Evolutionary conservation across 805 yeast genomes (phyloP).

Genomic region (Barnettozyma siamensis): DNA sequence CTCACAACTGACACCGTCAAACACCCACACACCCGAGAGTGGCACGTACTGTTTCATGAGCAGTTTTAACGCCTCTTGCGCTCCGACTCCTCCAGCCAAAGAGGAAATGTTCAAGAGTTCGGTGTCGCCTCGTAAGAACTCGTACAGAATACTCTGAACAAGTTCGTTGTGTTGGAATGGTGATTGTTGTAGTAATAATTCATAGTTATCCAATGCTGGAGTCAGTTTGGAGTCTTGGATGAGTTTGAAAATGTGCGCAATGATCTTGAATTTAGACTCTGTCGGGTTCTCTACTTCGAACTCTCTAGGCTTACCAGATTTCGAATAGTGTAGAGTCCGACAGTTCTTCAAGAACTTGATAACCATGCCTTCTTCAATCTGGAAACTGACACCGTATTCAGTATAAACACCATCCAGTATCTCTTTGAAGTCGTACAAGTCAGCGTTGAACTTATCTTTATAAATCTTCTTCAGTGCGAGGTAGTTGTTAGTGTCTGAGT

Average conservation of each 20-base stretch:
- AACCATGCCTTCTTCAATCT: constrained; percentile 18
- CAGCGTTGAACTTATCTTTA: constrained; percentile 45
- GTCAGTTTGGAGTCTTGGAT: background rate
- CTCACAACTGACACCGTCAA: constrained; percentile 62
- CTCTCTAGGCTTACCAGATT: constrained; percentile 4
- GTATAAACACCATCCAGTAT: constrained; percentile 28
- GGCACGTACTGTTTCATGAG: constrained; percentile 80
- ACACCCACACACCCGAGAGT: constrained; percentile 59
- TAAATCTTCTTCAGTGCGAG: constrained; percentile 54
- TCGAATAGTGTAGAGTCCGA: constrained; percentile 32
- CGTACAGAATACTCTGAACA: constrained; percentile 34
- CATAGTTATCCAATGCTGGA: background rate
- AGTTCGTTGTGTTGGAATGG: constrained; percentile 24
- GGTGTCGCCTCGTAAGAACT: constrained; percentile 32
- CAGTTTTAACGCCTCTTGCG: constrained; percentile 77
- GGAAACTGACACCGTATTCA: constrained; percentile 27
- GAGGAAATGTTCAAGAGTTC: constrained; percentile 58
- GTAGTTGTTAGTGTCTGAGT: constrained; percentile 62
- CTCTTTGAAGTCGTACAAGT: constrained; percentile 35
- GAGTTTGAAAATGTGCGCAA: background rate
- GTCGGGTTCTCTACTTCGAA: background rate
- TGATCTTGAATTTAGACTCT: constrained; percentile 6
- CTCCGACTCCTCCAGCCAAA: constrained; percentile 76
- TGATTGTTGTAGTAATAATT: background rate
- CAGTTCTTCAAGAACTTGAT: constrained; percentile 58